phyloP scores from a whole-genome alignment of 768 basidiomycete species.

The Lyophyllum decastes region DNA sequence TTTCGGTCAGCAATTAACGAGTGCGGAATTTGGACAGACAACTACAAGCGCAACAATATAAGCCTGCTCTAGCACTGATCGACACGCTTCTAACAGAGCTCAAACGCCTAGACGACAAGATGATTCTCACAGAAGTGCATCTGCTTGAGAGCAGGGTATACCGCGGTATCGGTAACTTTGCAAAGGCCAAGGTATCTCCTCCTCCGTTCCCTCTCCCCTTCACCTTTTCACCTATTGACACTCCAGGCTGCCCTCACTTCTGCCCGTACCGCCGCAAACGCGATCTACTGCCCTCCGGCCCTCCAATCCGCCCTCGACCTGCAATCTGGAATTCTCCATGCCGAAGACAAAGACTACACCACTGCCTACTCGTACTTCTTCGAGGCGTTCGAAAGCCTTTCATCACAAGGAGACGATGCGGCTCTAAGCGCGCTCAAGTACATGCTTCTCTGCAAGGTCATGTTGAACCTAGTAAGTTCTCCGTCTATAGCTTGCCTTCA shows the following conservation, averaged over 20 bases:
- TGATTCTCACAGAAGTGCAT: slow-evolving; percentile 96
- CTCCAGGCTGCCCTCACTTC: slow-evolving; percentile 82
- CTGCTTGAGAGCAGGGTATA: slow-evolving; percentile 92
- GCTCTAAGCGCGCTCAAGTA: slow-evolving; percentile 86
- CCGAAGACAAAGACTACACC: slow-evolving; percentile 97
- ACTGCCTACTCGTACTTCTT: slow-evolving; percentile 98
- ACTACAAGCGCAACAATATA: slow-evolving; percentile 75
- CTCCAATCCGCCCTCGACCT: slow-evolving; percentile 51
- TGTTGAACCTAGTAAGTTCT: slow-evolving; percentile 91
- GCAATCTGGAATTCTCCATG: slow-evolving; percentile 78
- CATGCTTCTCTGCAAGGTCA: slow-evolving; percentile 97
- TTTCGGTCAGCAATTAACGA: not conserved
- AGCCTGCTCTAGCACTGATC: slow-evolving; percentile 78
- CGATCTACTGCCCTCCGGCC: slow-evolving; percentile 78
- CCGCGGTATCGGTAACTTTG: slow-evolving; percentile 83
- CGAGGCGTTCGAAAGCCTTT: slow-evolving; percentile 92
- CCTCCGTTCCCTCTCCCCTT: not conserved
- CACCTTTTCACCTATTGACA: slow-evolving; percentile 19
- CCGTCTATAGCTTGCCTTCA: not conserved
- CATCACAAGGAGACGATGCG: slow-evolving; percentile 77
- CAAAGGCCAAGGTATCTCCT: slow-evolving; percentile 79
- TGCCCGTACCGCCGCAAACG: slow-evolving; percentile 90
- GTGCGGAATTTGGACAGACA: slow-evolving; percentile 41
- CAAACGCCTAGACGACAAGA: slow-evolving; percentile 93
- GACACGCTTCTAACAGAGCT: slow-evolving; percentile 90